phyloP scores from a whole-genome alignment of 306 rosid genomes.

The Fragaria ananassa region DNA sequence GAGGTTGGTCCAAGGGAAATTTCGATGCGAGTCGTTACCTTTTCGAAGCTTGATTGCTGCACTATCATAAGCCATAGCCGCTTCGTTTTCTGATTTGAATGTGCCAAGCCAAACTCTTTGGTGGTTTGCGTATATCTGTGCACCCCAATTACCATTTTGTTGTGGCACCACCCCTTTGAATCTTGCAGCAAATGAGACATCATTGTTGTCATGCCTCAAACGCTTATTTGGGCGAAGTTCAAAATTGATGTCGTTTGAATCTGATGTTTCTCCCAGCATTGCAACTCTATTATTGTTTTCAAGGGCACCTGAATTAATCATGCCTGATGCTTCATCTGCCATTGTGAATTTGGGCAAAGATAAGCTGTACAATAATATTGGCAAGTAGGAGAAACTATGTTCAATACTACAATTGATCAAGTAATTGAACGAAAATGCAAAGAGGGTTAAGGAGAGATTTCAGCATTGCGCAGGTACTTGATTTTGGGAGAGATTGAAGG shows the following conservation, averaged over 20 bases:
- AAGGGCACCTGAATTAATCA: constrained; percentile 16
- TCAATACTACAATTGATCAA: not conserved
- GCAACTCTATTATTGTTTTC: not conserved
- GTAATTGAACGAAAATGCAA: not conserved
- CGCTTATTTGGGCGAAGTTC: constrained; percentile 24
- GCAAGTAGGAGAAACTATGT: not conserved
- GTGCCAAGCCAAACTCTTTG: constrained; percentile 94
- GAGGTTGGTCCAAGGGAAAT: constrained; percentile 62
- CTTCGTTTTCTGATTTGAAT: constrained; percentile 61
- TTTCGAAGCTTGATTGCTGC: constrained; percentile 68
- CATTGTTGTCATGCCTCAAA: constrained; percentile 10
- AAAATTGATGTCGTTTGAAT: constrained; percentile 23
- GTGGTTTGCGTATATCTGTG: constrained; percentile 80
- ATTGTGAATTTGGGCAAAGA: not conserved
- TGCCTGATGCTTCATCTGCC: constrained; percentile 29
- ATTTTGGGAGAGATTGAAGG: constrained; percentile 28
- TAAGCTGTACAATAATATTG: constrained; percentile 11
- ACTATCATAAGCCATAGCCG: constrained; percentile 87
- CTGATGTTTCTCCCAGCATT: constrained; percentile 16
- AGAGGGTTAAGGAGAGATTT: not conserved
- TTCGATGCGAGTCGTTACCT: constrained; percentile 52
- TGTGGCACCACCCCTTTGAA: constrained; percentile 84
- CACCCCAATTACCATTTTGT: constrained; percentile 89
- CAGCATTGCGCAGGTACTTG: not conserved
- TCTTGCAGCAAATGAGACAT: constrained; percentile 27